Evolutionary conservation across 2,329 filamentous ascomycete species (phyloP).

Genomic region (Monosporascus sp.): DNA sequence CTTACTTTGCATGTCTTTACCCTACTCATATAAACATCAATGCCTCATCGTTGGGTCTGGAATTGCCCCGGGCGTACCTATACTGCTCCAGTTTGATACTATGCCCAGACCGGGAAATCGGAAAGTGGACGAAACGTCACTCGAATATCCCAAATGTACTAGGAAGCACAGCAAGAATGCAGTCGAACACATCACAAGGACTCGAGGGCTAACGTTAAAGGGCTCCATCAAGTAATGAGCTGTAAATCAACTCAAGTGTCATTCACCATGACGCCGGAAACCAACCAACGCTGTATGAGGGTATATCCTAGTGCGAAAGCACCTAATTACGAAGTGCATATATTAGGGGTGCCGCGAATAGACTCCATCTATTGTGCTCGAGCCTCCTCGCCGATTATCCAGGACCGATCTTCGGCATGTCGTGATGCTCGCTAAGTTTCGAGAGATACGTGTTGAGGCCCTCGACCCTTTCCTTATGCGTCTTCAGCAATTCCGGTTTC

Average conservation of each 20-base stretch:
- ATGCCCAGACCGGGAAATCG: too few species aligned
- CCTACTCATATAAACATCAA: too few species aligned
- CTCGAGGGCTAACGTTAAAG: too few species aligned
- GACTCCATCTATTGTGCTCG: neutral
- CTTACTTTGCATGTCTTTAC: too few species aligned
- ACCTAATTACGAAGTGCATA: neutral
- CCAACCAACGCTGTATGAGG: neutral
- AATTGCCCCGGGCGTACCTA: too few species aligned
- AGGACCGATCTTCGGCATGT: slow-evolving; percentile 73
- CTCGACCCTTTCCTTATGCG: slow-evolving; percentile 94
- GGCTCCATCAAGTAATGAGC: neutral
- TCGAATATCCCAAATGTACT: too few species aligned
- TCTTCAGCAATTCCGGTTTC: slow-evolving; percentile 78
- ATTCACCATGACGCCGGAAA: neutral
- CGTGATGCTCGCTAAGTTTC: slow-evolving; percentile 91
- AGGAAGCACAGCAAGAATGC: too few species aligned
- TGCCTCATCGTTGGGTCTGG: too few species aligned
- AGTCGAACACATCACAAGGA: too few species aligned
- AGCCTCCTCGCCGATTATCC: slow-evolving; percentile 33
- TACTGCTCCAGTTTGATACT: too few species aligned
- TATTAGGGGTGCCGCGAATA: neutral
- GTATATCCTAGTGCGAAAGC: neutral
- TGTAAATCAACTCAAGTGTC: neutral
- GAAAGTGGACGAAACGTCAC: too few species aligned
- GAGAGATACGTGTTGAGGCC: slow-evolving; percentile 92